Evolutionary conservation across 2,329 filamentous ascomycete species (phyloP).

Genomic region (Geoglossum cookeanum): DNA sequence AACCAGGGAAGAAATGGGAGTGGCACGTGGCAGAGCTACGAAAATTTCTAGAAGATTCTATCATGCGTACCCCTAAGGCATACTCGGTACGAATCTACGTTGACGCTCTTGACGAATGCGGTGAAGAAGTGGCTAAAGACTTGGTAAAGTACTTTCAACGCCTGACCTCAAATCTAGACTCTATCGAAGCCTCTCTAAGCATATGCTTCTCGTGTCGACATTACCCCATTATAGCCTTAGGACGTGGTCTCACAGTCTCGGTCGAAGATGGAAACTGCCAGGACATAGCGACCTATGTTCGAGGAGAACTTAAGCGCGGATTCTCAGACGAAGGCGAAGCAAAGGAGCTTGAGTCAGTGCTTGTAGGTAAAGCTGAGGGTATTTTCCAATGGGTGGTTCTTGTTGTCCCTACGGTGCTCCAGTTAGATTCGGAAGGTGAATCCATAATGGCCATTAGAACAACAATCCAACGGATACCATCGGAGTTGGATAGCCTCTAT

Average conservation of each 20-base stretch:
- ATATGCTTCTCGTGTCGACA: conserved; percentile 20
- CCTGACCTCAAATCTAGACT: conserved; percentile 3
- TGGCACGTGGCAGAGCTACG: conserved; percentile 12
- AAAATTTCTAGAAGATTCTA: conserved; percentile 15
- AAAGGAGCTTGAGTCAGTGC: conserved; percentile 13
- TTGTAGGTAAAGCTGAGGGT: conserved; percentile 19
- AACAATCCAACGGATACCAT: conserved; percentile 20
- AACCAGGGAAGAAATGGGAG: conserved; percentile 11
- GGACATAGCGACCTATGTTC: conserved; percentile 19
- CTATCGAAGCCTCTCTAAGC: conserved; percentile 1
- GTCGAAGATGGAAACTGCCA: conserved; percentile 16
- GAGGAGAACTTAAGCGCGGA: conserved; percentile 14
- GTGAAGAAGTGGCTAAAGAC: conserved; percentile 6
- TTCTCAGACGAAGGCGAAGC: conserved; percentile 4
- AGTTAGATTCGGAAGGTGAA: conserved; percentile 15
- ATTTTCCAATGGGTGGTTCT: conserved; percentile 28
- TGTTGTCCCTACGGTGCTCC: conserved; percentile 22
- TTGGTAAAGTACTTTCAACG: conserved; percentile 8
- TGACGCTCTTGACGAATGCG: conserved; percentile 13
- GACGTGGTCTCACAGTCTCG: conserved; percentile 13
- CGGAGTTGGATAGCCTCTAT: conserved; percentile 29
- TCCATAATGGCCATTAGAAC: conserved; percentile 11
- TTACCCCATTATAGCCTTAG: conserved; percentile 14
- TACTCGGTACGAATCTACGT: conserved; percentile 9
- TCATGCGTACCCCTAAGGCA: conserved; percentile 11